Percentiles rank a stretch among this genome's conserved stretches.
Evolutionary conservation across 768 basidiomycete species (phyloP).

Genomic region (Leccinellum rugosiceps): DNA sequence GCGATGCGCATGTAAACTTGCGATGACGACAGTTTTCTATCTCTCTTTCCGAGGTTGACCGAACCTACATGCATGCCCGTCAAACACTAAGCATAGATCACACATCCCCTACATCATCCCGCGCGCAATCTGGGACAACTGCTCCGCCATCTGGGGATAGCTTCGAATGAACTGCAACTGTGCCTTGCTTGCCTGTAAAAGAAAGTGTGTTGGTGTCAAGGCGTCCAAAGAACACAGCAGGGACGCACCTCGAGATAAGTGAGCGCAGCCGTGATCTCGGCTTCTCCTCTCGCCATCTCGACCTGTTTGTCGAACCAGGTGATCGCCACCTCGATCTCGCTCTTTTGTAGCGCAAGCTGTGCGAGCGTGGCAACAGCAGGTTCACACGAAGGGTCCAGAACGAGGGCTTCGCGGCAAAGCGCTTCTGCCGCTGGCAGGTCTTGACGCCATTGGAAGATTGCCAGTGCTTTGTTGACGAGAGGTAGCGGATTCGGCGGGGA

Average conservation of each 20-base stretch:
- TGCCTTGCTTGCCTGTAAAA: slow-evolving; percentile 73
- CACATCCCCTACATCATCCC: slow-evolving; percentile 30
- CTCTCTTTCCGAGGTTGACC: neutral
- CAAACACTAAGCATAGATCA: slow-evolving; percentile 1
- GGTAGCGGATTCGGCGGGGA: slow-evolving; percentile 82
- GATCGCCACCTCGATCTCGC: slow-evolving; percentile 81
- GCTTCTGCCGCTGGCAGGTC: slow-evolving; percentile 79
- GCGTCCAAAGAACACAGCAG: neutral
- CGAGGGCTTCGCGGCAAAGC: slow-evolving; percentile 85
- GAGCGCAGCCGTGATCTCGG: slow-evolving; percentile 75
- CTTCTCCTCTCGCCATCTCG: slow-evolving; percentile 85
- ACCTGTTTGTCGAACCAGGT: slow-evolving; percentile 83
- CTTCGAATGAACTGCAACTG: slow-evolving; percentile 81
- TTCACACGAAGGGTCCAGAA: slow-evolving; percentile 90
- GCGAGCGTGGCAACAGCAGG: slow-evolving; percentile 95
- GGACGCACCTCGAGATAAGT: slow-evolving; percentile 72
- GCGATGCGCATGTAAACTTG: neutral
- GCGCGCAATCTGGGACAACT: slow-evolving; percentile 50
- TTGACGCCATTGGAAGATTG: slow-evolving; percentile 93
- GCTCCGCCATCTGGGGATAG: slow-evolving; percentile 82
- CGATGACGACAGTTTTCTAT: neutral
- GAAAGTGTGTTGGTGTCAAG: neutral
- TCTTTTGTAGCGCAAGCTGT: slow-evolving; percentile 88
- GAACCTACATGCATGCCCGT: slow-evolving; percentile 9
- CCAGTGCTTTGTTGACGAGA: slow-evolving; percentile 96